These are phyloP conservation scores for Neolentinus lepideus DNA, from an alignment of 1,284 basidiomycete genomes.

Conservation along the genomic window DNA sequence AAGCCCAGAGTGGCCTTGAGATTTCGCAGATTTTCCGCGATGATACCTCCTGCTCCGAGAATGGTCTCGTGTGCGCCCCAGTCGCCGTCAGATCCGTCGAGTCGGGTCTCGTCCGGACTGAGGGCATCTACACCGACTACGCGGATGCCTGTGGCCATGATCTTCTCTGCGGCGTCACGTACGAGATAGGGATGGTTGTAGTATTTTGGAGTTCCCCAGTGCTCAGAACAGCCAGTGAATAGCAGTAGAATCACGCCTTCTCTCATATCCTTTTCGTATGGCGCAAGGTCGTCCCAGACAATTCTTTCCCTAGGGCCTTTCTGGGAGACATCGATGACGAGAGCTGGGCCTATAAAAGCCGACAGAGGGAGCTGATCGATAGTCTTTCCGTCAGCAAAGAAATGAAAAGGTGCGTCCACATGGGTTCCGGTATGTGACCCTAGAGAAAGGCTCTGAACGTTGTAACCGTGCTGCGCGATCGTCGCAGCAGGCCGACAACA, in stretches of 20 bases:
- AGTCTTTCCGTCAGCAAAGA: constrained; percentile 42
- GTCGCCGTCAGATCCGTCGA: constrained; percentile 18
- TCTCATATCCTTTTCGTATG: constrained; percentile 20
- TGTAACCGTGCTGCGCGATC: constrained; percentile 38
- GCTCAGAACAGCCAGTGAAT: constrained; percentile 40
- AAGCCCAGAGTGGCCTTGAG: constrained; percentile 13
- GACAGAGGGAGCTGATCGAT: constrained; percentile 49
- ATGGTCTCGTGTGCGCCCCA: constrained; percentile 40
- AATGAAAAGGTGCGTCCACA: constrained; percentile 69
- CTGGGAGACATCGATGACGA: constrained; percentile 40
- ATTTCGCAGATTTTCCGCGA: constrained; percentile 18
- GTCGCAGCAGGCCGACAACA: constrained; percentile 25
- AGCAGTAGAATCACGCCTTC: constrained; percentile 21
- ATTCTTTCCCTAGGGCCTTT: constrained; percentile 36
- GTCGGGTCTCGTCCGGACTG: constrained; percentile 54
- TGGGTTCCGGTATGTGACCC: constrained; percentile 65
- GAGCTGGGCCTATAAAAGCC: constrained; percentile 41
- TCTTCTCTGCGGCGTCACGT: constrained; percentile 38
- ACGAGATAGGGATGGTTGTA: constrained; percentile 58
- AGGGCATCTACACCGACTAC: constrained; percentile 56
- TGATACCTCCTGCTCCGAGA: constrained; percentile 41
- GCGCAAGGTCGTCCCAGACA: constrained; percentile 40
- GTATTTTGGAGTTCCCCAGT: constrained; percentile 45
- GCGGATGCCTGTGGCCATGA: constrained; percentile 42
- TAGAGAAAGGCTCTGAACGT: constrained; percentile 39